These are phyloP conservation scores for Aspergillus ochraceus DNA, from an alignment of 2,329 filamentous ascomycete genomes.

Conservation along the genomic window DNA sequence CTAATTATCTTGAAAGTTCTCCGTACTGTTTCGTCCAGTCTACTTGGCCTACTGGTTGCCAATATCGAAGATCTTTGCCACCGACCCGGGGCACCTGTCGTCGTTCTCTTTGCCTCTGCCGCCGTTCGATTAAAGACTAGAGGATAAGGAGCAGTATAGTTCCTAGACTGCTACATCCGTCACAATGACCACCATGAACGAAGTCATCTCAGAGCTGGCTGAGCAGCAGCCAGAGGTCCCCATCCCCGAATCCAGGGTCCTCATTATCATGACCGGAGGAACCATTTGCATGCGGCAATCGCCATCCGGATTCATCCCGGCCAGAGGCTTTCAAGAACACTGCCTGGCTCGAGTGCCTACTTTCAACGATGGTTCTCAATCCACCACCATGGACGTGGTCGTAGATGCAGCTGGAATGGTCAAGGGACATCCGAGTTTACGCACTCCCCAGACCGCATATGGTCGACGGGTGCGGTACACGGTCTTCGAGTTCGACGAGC, in stretches of 20 bases:
- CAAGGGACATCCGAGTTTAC: constrained; percentile 64
- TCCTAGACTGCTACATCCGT: not conserved
- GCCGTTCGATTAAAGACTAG: not conserved
- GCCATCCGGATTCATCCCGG: constrained; percentile 75
- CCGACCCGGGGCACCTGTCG: not conserved
- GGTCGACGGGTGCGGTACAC: constrained; percentile 79
- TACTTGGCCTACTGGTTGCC: not conserved
- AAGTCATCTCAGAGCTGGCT: constrained; percentile 9
- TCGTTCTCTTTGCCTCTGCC: not conserved
- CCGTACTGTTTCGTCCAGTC: not conserved
- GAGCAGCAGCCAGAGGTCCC: constrained; percentile 22
- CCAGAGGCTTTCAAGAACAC: constrained; percentile 74
- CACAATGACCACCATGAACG: not conserved
- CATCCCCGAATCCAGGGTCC: constrained; percentile 73
- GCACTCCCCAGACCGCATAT: constrained; percentile 79
- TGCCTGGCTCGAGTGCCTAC: constrained; percentile 79
- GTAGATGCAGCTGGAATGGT: constrained; percentile 50
- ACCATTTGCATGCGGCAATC: constrained; percentile 89
- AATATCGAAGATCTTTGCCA: not conserved
- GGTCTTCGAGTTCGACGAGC: constrained; percentile 77
- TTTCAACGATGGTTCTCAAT: constrained; percentile 75
- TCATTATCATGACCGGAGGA: constrained; percentile 83
- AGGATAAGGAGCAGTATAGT: not conserved
- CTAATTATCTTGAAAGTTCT: not conserved
- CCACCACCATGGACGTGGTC: constrained; percentile 57